Evolutionary conservation across 805 yeast species (phyloP).

Genomic region (Saccharomycopsis sp.): DNA sequence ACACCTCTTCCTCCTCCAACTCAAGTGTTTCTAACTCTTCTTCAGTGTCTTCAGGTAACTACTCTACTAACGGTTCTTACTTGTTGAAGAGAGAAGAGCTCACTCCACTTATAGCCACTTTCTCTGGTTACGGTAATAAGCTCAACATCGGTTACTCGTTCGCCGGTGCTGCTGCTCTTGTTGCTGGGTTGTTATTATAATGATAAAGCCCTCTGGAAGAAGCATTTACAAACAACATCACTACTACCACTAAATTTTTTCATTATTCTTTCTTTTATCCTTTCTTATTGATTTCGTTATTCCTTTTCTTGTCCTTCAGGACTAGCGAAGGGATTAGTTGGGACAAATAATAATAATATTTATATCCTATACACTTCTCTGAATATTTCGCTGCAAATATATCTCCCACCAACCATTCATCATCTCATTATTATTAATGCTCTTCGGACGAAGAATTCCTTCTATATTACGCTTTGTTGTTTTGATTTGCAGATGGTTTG

Average conservation of each 20-base stretch:
- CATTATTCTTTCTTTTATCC: neutral
- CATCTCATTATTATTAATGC: neutral
- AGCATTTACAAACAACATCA: neutral
- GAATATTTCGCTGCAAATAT: neutral
- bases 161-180: slow-evolving; percentile 18
- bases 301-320: neutral
- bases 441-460: neutral
- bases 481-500: neutral
- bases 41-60: neutral
- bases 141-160: slow-evolving; percentile 9
- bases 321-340: neutral
- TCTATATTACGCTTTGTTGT: neutral
- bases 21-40: slow-evolving; percentile 1
- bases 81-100: slow-evolving; percentile 11
- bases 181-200: slow-evolving; percentile 20
- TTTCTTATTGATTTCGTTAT: neutral
- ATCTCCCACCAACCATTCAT: neutral
- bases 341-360: neutral
- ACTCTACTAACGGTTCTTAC: slow-evolving; percentile 10
- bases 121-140: slow-evolving; percentile 18
- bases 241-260: neutral
- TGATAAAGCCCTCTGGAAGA: neutral
- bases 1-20: slow-evolving; percentile 3
- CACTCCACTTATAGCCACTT: slow-evolving; percentile 19
- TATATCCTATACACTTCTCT: neutral